Percentiles rank a stretch among this genome's conserved stretches.
Evolutionary conservation across 1,284 basidiomycete genomes (phyloP).

Genomic region (Coniferiporia weirii): DNA sequence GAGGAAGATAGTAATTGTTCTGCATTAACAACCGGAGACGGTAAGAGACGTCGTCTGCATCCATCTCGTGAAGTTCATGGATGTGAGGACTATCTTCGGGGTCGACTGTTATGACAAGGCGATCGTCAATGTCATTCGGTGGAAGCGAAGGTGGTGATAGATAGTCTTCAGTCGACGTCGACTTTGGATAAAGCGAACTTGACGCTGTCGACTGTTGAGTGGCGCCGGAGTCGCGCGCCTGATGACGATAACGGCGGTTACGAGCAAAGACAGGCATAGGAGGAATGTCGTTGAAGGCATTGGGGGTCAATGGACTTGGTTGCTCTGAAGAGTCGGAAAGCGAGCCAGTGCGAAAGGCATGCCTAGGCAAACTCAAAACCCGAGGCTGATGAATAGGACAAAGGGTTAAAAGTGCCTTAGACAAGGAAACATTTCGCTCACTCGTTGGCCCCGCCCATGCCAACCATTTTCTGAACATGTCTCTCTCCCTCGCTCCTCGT

Average conservation of each 20-base stretch:
- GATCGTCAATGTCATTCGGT: conserved; percentile 39
- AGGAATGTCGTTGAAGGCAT: conserved; percentile 24
- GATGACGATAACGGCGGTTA: conserved; percentile 23
- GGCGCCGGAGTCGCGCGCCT: conserved; percentile 43
- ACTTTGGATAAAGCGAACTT: conserved; percentile 71
- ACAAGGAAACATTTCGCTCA: conserved; percentile 3
- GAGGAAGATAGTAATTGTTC: conserved; percentile 80
- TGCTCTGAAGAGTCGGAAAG: conserved; percentile 33
- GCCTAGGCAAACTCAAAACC: conserved; percentile 34
- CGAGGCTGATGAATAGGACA: conserved; percentile 20
- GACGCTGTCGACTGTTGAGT: conserved; percentile 54
- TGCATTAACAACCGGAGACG: conserved; percentile 73
- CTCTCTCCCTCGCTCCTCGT: conserved; percentile 13
- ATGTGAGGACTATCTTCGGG: conserved; percentile 31
- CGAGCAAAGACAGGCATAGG: conserved; percentile 22
- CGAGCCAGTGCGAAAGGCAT: conserved; percentile 25
- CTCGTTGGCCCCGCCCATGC: conserved; percentile 6
- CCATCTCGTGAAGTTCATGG: conserved; percentile 43
- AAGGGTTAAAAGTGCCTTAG: background rate
- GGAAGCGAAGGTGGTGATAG: conserved; percentile 50
- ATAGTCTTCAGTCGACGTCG: conserved; percentile 47
- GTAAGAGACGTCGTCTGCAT: conserved; percentile 76
- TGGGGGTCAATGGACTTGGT: conserved; percentile 32
- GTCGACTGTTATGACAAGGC: conserved; percentile 40
- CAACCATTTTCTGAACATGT: conserved; percentile 16